Evolutionary conservation across 257 asterid species (phyloP).

Genomic region (Schizonepeta tenuifolia): DNA sequence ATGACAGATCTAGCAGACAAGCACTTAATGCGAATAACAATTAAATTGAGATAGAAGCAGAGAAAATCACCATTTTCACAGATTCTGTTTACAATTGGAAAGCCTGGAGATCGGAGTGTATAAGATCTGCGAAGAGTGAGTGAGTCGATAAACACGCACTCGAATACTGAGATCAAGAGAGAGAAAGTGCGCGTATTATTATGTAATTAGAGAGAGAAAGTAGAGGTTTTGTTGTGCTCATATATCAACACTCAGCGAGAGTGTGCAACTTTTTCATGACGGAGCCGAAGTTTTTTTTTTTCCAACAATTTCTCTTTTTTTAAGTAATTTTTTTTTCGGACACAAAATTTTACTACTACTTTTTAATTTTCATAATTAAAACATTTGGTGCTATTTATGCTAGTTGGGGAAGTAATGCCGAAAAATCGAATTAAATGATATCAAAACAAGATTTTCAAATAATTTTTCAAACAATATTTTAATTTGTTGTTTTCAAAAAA

Average conservation of each 20-base stretch:
- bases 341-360: neutral
- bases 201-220: conserved; percentile 21
- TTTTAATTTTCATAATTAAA: neutral
- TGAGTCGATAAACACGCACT: conserved; percentile 37
- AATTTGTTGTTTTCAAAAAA: too few species aligned
- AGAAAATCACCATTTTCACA: conserved; percentile 54
- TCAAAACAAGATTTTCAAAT: neutral
- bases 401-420: neutral
- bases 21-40: conserved; percentile 27
- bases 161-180: conserved; percentile 45
- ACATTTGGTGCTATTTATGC: neutral
- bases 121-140: conserved; percentile 39
- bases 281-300: conserved; percentile 19
- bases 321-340: neutral
- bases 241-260: conserved; percentile 28
- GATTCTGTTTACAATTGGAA: conserved; percentile 35
- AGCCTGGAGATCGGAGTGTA: conserved; percentile 44
- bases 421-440: neutral
- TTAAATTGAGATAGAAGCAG: conserved; percentile 21
- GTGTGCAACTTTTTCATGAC: conserved; percentile 22
- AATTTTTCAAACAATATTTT: too few species aligned
- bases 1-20: conserved; percentile 46
- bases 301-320: too few species aligned
- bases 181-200: conserved; percentile 41
- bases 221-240: conserved; percentile 40